These are phyloP conservation scores for Salix koriyanagi DNA, from an alignment of 345 rosid species.

Conservation along the genomic window DNA sequence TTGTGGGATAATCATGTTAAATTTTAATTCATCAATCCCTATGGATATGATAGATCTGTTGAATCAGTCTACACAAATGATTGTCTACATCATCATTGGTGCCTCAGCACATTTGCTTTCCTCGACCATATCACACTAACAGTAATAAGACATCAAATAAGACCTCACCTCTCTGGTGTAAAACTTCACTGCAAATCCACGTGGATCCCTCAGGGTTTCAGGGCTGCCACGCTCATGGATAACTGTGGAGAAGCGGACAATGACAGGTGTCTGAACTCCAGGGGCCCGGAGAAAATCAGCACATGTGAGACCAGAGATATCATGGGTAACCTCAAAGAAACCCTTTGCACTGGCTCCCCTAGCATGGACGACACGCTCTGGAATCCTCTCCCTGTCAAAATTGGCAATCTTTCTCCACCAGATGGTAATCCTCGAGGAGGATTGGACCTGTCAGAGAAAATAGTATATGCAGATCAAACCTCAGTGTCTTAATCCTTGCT, in stretches of 20 bases:
- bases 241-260: conserved; percentile 96
- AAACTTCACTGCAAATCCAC: conserved; percentile 97
- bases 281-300: conserved; percentile 97
- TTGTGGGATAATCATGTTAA: not conserved
- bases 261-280: conserved; percentile 90
- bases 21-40: not conserved
- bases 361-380: conserved; percentile 97
- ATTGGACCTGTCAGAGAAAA: conserved; percentile 59
- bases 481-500: not conserved
- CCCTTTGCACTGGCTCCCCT: conserved; percentile 99
- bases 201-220: conserved; percentile 90
- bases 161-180: conserved; percentile 90
- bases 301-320: conserved; percentile 63
- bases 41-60: not conserved
- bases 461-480: not conserved
- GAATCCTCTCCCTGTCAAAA: conserved; percentile 88
- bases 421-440: conserved; percentile 93
- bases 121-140: not conserved
- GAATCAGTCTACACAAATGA: not conserved
- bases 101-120: not conserved
- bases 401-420: conserved; percentile 91
- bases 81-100: not conserved
- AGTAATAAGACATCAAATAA: not conserved
- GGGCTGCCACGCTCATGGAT: conserved; percentile 99
- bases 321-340: conserved; percentile 97